Evolutionary conservation across 257 asterid species (phyloP), one percentile per base, ranked within the genome.

Genomic region (Hygrophila difformis): DNA sequence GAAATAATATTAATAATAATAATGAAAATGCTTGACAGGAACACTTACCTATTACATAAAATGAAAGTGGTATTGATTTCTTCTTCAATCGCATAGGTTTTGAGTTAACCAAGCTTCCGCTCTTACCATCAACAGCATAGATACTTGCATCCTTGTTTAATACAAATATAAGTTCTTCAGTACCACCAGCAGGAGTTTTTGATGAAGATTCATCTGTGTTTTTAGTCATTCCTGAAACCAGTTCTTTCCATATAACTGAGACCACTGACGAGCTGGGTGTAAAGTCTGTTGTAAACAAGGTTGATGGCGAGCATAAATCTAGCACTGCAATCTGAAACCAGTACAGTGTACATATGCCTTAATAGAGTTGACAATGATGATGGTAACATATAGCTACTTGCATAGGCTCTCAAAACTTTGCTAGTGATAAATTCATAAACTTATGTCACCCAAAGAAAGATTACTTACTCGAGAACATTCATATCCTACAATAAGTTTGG

Each of bases 41-140:
- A 61, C 62, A 76, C 85, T 75, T 78, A 71, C 97, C 97, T 80
- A 87, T 73, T 47, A 78, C 69, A 73, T 80, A 47, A 81, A 87
- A 36, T 35, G 97, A 75, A 71, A 83, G 59, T 55, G 93, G 82
- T 52, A 75, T 53, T 47, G 91, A 60, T 51, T 61, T 62, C 57
- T 72, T 80, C 79, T 73, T 83, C 62, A 74, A 69, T 54, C 61
- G 75, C 51, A 65, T 33, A 41, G 87, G 81, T 52, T 52, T 60
- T 56, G 91, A 69, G 73, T 67, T 55, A 64, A 74, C 61, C 51
- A 64, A 41, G 58, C 71, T 68, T 47, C 91, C 87, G 45, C 39
- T 71, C 49, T 46, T 65, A 55, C 80, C 67, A 28, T 84, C 73
- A 51, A 80, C 47, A 45, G 67, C 76, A 57, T 68, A 67, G 44